Conservation (phyloP, 345 rosid species). For the Populus euphratica region DNA sequence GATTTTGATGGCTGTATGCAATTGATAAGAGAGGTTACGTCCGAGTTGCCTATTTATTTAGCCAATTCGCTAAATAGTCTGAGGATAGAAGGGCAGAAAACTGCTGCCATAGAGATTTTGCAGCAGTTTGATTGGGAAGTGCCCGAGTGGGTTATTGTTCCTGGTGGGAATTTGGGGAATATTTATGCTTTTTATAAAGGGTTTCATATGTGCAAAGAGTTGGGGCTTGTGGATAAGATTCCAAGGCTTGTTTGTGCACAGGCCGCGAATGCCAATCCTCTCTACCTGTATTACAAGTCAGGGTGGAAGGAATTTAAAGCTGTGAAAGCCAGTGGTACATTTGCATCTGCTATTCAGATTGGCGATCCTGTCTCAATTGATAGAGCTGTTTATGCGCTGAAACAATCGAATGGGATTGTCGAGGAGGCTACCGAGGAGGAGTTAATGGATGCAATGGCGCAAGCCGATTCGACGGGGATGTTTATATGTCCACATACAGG, state of each 20-base stretch:
- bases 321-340: slow-evolving; percentile 18
- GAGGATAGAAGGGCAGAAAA: slow-evolving; percentile 32
- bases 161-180: slow-evolving; percentile 30
- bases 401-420: slow-evolving; percentile 29
- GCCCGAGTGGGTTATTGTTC: slow-evolving; percentile 31
- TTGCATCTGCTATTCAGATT: slow-evolving; percentile 33
- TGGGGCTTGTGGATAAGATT: slow-evolving; percentile 29
- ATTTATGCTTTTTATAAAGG: slow-evolving; percentile 32
- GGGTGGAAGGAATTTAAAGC: slow-evolving; percentile 27
- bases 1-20: slow-evolving; percentile 31
- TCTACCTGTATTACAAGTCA: slow-evolving; percentile 22
- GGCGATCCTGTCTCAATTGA: slow-evolving; percentile 34
- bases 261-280: slow-evolving; percentile 28
- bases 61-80: slow-evolving; percentile 27
- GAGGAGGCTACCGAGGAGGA: slow-evolving; percentile 37
- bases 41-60: slow-evolving; percentile 27
- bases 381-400: slow-evolving; percentile 31
- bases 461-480: slow-evolving; percentile 33
- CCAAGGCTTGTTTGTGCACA: slow-evolving; percentile 33
- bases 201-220: slow-evolving; percentile 29
- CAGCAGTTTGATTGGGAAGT: slow-evolving; percentile 35
- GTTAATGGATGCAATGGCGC: slow-evolving; percentile 34
- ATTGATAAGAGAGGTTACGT: slow-evolving; percentile 25
- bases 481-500: slow-evolving; percentile 33
- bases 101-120: slow-evolving; percentile 29